Evolutionary conservation across 352 stramenopile genomes (phyloP).

Genomic region (Phytophthora boehmeriae): DNA sequence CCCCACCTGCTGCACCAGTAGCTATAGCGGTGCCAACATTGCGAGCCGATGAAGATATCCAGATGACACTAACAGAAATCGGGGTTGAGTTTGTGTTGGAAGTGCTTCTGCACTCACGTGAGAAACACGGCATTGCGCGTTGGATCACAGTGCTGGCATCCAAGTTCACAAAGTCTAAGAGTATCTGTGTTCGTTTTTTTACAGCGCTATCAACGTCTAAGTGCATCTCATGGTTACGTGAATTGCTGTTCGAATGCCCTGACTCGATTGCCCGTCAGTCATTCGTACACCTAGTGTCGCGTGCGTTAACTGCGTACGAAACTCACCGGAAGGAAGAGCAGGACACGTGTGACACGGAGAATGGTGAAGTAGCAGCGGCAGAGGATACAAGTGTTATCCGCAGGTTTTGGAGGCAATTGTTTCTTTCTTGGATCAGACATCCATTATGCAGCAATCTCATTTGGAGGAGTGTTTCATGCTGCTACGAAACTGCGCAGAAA

Average conservation of each 20-base stretch:
- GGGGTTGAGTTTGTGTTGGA: slow-evolving; percentile 89
- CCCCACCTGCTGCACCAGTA: slow-evolving; percentile 30
- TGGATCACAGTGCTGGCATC: slow-evolving; percentile 80
- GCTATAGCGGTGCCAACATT: slow-evolving; percentile 23
- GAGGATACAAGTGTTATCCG: slow-evolving; percentile 34
- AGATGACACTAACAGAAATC: slow-evolving; percentile 78
- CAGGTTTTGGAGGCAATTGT: slow-evolving; percentile 57
- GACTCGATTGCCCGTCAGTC: slow-evolving; percentile 87
- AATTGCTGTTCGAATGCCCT: slow-evolving; percentile 83
- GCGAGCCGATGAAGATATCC: slow-evolving; percentile 57
- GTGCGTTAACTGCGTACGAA: slow-evolving; percentile 74
- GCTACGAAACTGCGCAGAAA: slow-evolving; percentile 75
- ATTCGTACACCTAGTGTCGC: slow-evolving; percentile 83
- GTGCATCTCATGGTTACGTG: slow-evolving; percentile 60
- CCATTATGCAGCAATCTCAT: slow-evolving; percentile 79
- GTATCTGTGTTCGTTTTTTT: slow-evolving; percentile 77
- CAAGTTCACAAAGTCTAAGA: slow-evolving; percentile 78
- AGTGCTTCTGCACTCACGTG: slow-evolving; percentile 86
- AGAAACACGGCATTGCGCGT: slow-evolving; percentile 86
- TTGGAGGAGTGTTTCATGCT: slow-evolving; percentile 90
- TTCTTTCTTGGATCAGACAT: slow-evolving; percentile 75
- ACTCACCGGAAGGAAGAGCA: slow-evolving; percentile 54
- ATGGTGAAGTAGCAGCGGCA: slow-evolving; percentile 21
- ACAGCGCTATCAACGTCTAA: slow-evolving; percentile 60
- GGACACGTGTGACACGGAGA: slow-evolving; percentile 19